Evolutionary conservation across 495 filamentous ascomycete genomes (phyloP).

Genomic region (Penicillium daleae): DNA sequence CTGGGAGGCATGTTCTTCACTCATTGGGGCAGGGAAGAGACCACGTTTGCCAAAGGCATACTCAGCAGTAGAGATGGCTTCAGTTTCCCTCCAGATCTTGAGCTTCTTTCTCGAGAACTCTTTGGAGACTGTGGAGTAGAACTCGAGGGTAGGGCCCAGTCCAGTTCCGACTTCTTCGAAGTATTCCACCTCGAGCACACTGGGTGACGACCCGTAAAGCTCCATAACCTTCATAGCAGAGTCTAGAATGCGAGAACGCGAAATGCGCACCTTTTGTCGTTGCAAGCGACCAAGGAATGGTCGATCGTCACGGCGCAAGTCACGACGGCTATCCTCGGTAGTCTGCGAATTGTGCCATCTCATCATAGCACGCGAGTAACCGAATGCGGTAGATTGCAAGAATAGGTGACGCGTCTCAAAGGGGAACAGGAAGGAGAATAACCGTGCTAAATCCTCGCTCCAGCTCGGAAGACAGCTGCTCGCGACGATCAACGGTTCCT

Average conservation of each 20-base stretch:
- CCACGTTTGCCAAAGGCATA: slow-evolving; percentile 86
- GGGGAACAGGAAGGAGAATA: slow-evolving; percentile 98
- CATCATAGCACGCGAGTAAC: slow-evolving; percentile 96
- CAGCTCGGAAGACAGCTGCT: slow-evolving; percentile 95
- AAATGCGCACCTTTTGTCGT: slow-evolving; percentile 97
- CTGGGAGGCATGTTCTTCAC: slow-evolving; percentile 69
- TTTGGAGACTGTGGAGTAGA: slow-evolving; percentile 97
- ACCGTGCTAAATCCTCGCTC: slow-evolving; percentile 94
- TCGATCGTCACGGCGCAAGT: slow-evolving; percentile 83
- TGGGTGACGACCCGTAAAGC: slow-evolving; percentile 92
- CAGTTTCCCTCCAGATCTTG: slow-evolving; percentile 93
- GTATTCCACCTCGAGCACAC: slow-evolving; percentile 96
- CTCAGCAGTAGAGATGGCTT: slow-evolving; percentile 73
- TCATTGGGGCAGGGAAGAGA: slow-evolving; percentile 92
- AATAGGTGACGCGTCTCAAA: slow-evolving; percentile 98
- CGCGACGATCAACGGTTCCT: slow-evolving; percentile 97
- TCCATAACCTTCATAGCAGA: slow-evolving; percentile 99
- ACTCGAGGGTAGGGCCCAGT: slow-evolving; percentile 94
- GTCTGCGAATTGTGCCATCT: slow-evolving; percentile 93
- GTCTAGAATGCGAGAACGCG: slow-evolving; percentile 87
- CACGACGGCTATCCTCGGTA: slow-evolving; percentile 74
- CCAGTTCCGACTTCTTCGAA: slow-evolving; percentile 99
- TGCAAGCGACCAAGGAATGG: slow-evolving; percentile 93
- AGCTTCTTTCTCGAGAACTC: slow-evolving; percentile 97
- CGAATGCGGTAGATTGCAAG: slow-evolving; percentile 96